Conservation (phyloP, 805 yeast species). For the Wickerhamomyces mucosus region DNA sequence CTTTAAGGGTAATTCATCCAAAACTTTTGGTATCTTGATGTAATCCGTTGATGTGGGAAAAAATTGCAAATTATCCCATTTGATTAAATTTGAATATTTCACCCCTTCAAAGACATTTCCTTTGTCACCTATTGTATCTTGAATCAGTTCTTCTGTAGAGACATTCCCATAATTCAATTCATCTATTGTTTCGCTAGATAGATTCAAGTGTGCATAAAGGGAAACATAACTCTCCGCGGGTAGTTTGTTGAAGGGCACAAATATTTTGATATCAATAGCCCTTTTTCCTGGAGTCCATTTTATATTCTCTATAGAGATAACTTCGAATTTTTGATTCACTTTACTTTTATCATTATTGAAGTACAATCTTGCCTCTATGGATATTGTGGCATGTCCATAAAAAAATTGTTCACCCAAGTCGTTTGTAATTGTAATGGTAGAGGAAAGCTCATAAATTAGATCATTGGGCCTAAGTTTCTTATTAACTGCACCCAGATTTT, state of each 20-base stretch:
- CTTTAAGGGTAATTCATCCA: constrained; percentile 8
- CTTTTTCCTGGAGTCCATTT: constrained; percentile 16
- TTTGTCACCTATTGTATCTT: constrained; percentile 7
- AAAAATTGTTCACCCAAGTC: constrained; percentile 32
- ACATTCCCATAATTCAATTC: constrained; percentile 5
- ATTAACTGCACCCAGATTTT: constrained; percentile 2
- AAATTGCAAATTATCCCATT: constrained; percentile 3
- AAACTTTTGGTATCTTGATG: constrained; percentile 7
- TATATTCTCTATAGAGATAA: constrained; percentile 1
- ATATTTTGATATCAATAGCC: constrained; percentile 8
- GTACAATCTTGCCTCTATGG: constrained; percentile 6
- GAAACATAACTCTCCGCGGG: constrained; percentile 7
- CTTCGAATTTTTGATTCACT: neutral
- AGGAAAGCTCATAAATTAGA: constrained; percentile 10
- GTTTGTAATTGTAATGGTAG: constrained; percentile 23
- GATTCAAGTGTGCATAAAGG: constrained; percentile 6
- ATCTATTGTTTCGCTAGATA: constrained; percentile 3
- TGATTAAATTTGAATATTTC: constrained; percentile 1
- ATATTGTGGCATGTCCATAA: constrained; percentile 20
- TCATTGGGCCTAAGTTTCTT: constrained; percentile 5
- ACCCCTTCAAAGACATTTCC: constrained; percentile 4
- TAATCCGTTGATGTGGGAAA: constrained; percentile 11
- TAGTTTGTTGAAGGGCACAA: neutral
- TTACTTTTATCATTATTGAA: neutral
- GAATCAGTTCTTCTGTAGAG: constrained; percentile 7